These are phyloP conservation scores for Phyllosticta paracitricarpa DNA, from an alignment of 2,329 filamentous ascomycete genomes.

Conservation along the genomic window DNA sequence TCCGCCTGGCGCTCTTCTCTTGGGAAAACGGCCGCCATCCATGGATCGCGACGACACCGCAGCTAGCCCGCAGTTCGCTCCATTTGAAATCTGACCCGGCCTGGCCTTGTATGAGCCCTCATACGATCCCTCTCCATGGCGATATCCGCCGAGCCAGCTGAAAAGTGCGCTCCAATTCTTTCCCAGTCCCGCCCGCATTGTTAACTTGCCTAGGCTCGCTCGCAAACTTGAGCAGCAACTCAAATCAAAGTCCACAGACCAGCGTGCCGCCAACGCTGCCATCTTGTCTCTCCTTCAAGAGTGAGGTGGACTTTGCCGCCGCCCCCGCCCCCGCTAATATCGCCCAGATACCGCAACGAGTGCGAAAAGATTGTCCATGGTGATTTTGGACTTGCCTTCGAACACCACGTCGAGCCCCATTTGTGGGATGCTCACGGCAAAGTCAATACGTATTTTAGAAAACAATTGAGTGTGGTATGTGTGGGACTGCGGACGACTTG, in stretches of 20 bases:
- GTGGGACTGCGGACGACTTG: conserved; percentile 21
- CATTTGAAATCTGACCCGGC: conserved; percentile 48
- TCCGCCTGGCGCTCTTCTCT: neutral
- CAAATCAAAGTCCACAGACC: conserved; percentile 37
- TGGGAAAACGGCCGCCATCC: conserved; percentile 20
- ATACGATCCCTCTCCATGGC: conserved; percentile 29
- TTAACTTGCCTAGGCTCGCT: conserved; percentile 29
- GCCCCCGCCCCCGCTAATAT: conserved; percentile 7
- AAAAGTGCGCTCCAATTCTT: conserved; percentile 34
- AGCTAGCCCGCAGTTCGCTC: conserved; percentile 38
- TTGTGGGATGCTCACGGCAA: conserved; percentile 73
- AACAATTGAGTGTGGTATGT: conserved; percentile 46
- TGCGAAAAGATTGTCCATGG: conserved; percentile 64
- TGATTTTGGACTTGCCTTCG: conserved; percentile 57
- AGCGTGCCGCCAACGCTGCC: conserved; percentile 40
- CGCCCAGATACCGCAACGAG: conserved; percentile 54
- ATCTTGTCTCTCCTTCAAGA: conserved; percentile 35
- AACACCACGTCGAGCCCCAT: conserved; percentile 54
- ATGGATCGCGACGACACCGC: conserved; percentile 46
- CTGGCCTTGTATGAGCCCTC: conserved; percentile 34
- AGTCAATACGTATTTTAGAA: conserved; percentile 71
- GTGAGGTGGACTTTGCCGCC: conserved; percentile 15
- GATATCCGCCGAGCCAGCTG: conserved; percentile 39
- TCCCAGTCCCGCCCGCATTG: conserved; percentile 5
- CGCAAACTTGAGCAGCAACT: conserved; percentile 41